Evolutionary conservation across 768 basidiomycete genomes (phyloP).

Genomic region (Mycena belliarum): DNA sequence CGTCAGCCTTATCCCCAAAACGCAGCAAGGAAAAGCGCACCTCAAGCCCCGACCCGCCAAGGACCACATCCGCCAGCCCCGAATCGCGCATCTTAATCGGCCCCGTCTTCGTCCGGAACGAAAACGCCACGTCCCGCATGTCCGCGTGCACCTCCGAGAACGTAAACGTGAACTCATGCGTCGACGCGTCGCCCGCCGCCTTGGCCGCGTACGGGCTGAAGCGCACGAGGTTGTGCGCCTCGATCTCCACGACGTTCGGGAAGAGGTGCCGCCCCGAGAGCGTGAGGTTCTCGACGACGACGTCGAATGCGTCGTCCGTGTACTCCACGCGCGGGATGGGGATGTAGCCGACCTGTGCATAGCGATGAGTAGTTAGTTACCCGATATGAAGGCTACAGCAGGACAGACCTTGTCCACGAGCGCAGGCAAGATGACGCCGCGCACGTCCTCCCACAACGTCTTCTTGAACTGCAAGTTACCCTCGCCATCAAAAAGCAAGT

Average conservation of each 20-base stretch:
- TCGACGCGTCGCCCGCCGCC: constrained; percentile 50
- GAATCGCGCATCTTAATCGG: constrained; percentile 73
- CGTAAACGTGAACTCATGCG: constrained; percentile 74
- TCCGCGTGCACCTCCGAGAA: constrained; percentile 90
- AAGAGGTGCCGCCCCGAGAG: constrained; percentile 87
- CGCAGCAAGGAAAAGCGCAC: constrained; percentile 39
- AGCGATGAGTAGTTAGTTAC: neutral
- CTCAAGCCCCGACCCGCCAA: constrained; percentile 82
- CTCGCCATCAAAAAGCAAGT: constrained; percentile 80
- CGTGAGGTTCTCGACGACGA: constrained; percentile 92
- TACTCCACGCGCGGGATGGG: constrained; percentile 96
- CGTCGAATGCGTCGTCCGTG: constrained; percentile 80
- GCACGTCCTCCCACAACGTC: constrained; percentile 85
- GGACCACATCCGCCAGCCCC: constrained; percentile 81
- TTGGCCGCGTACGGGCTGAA: constrained; percentile 74
- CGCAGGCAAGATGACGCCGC: constrained; percentile 77
- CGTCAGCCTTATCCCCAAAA: neutral
- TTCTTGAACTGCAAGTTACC: constrained; percentile 89
- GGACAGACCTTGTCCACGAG: constrained; percentile 67
- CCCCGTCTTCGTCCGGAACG: constrained; percentile 83
- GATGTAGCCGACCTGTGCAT: constrained; percentile 66
- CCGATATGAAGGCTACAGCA: neutral
- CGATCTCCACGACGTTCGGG: constrained; percentile 73
- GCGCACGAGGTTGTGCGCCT: constrained; percentile 80
- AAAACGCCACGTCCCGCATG: constrained; percentile 92